phyloP scores from a whole-genome alignment of 495 filamentous ascomycete species.

The Podospora anserina region DNA sequence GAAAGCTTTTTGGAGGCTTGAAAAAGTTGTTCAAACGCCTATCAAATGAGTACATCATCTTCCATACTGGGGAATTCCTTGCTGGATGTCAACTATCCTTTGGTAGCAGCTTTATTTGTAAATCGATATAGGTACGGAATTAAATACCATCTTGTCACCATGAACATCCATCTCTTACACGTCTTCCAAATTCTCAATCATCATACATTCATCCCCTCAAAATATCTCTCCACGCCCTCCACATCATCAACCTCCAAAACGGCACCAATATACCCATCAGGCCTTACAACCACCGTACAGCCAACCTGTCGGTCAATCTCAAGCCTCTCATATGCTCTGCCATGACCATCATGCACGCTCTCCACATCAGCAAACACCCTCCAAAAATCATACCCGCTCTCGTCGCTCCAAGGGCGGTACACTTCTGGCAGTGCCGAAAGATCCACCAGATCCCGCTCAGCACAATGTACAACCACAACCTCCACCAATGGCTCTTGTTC shows the following conservation, averaged over 20 bases:
- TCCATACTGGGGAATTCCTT: too few species aligned
- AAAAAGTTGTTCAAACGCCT: too few species aligned
- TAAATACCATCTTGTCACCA: too few species aligned
- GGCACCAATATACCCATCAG: conserved; percentile 63
- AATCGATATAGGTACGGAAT: too few species aligned
- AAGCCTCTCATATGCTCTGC: conserved; percentile 58
- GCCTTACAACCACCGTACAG: conserved; percentile 49
- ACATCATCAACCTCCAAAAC: conserved; percentile 48
- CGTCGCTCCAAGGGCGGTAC: conserved; percentile 54
- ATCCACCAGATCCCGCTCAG: conserved; percentile 45
- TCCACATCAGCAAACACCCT: conserved; percentile 61
- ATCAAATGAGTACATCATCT: too few species aligned
- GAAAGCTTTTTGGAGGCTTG: too few species aligned
- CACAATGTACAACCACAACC: conserved; percentile 57
- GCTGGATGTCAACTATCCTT: too few species aligned
- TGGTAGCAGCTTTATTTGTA: too few species aligned
- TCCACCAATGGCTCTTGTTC: conserved; percentile 31
- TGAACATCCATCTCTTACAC: too few species aligned
- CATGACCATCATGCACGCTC: conserved; percentile 56
- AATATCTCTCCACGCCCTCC: conserved; percentile 19
- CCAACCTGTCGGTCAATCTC: conserved; percentile 59
- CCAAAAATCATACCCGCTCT: conserved; percentile 59
- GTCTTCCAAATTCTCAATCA: not conserved
- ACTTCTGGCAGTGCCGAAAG: conserved; percentile 53
- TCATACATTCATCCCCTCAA: conserved; percentile 12